Conservation (phyloP, 2,329 filamentous ascomycete genomes). For the Trichoderma atroviride region DNA sequence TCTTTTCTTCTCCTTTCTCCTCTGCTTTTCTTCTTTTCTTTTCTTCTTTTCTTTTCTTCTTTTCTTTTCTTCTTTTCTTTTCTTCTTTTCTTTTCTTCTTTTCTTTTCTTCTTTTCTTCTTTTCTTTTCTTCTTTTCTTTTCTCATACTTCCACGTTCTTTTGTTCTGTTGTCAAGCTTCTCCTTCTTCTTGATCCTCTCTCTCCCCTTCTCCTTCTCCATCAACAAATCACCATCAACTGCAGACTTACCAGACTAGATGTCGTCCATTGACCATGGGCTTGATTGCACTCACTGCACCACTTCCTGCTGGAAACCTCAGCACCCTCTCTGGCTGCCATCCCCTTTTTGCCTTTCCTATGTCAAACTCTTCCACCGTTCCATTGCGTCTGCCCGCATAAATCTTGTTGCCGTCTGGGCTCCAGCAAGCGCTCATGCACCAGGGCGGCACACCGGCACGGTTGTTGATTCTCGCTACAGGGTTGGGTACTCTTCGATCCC, state of each 20-base stretch:
- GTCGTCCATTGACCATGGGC: constrained; percentile 89
- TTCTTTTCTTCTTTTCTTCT: neutral
- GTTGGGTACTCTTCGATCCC: constrained; percentile 78
- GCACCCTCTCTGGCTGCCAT: constrained; percentile 72
- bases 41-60: neutral
- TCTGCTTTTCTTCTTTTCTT: neutral
- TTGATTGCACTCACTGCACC: constrained; percentile 86
- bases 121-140: too few species aligned
- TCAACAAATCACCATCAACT: neutral
- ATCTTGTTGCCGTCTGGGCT: constrained; percentile 93
- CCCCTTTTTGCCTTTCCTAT: constrained; percentile 72
- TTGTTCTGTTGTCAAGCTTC: neutral
- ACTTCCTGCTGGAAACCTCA: constrained; percentile 87
- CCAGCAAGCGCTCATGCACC: constrained; percentile 98
- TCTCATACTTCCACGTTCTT: neutral
- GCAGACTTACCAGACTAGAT: constrained; percentile 71
- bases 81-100: neutral
- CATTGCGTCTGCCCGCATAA: constrained; percentile 87
- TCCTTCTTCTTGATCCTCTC: neutral
- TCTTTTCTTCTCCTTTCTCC: neutral
- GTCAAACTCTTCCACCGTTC: constrained; percentile 92
- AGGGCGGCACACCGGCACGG: constrained; percentile 77
- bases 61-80: neutral
- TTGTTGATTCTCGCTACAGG: constrained; percentile 80
- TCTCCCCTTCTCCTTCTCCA: neutral